Base-by-base conservation (phyloP, 2,329 filamentous ascomycete genomes). In the Thielaviopsis populi region DNA sequence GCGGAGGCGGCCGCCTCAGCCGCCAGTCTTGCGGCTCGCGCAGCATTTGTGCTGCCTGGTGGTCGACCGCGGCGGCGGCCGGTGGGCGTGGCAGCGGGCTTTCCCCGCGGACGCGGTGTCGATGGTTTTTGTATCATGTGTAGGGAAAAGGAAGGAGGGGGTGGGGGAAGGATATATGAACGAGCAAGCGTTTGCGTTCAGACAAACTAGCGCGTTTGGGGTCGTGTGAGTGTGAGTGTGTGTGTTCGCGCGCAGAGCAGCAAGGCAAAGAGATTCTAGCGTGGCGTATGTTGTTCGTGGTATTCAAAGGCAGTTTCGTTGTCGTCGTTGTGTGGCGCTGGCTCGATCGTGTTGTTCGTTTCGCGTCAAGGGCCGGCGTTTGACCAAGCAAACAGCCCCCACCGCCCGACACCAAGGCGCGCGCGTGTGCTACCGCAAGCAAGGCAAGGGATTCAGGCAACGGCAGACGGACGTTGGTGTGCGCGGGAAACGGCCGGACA, bases 41-140 rank as follows among this genome's bases (percentile, higher is more conserved):
- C 73, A 43, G 75, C 74, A 67, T 76, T 77, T 40, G 74, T 75
- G 10, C 74, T 72, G 54, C 75, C 75, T 2, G 74, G 74, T 27
- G 79, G 78, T 50, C 79, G 75, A 61, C 78, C 78, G 63, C 78
- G 74, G 61, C 77, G 78, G 61, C 78, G 75, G 59, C 75, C 75
- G 41, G 75, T 75, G 7, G 75, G 30, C 3, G 58, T 56, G 72
- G 22, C 53, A 71, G 22, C 73, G 72, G 56, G 75, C 71, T 68
- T 75, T 73, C 62, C 77, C 76, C 48, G 74, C 76, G 43, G 74
- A 70, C 60, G 65, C 7, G 56, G 65, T 22, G 65, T 61, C 19
- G 62, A 59, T 15, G 65, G 62, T 46, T 66, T 66, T 64, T 61
- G 62, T 63, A 63, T 62, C 61, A 63, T 66, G 11, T 63, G 33